Conservation (phyloP, 192 early-diverging fungal species). For the Thoreauomyces humboldtii region DNA sequence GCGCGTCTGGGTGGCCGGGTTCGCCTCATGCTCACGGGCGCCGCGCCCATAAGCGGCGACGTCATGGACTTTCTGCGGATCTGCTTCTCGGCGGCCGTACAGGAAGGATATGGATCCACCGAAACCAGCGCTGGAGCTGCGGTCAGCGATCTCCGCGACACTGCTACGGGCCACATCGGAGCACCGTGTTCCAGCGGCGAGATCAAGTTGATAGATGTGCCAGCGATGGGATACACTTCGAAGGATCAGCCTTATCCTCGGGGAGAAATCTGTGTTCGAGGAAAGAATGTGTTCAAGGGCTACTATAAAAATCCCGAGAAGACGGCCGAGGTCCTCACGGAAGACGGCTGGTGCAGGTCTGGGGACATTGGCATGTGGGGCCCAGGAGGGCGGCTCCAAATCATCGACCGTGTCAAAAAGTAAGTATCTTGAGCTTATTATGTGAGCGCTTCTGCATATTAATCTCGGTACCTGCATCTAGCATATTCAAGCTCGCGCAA, state of each 20-base stretch:
- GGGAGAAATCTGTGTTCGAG: conserved; percentile 81
- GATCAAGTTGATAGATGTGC: conserved; percentile 91
- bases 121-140: conserved; percentile 60
- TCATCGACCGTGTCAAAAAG: conserved; percentile 56
- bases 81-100: conserved; percentile 46
- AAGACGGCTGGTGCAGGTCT: conserved; percentile 49
- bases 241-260: conserved; percentile 87
- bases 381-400: conserved; percentile 41
- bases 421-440: no score
- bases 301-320: conserved; percentile 51
- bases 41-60: conserved; percentile 52
- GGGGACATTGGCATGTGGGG: conserved; percentile 54
- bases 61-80: conserved; percentile 50
- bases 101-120: conserved; percentile 72
- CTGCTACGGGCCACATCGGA: conserved; percentile 47
- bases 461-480: neutral
- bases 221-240: conserved; percentile 81
- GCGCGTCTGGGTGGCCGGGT: conserved; percentile 70
- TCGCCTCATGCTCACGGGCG: conserved; percentile 32
- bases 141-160: conserved; percentile 41
- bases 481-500: conserved; percentile 57
- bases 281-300: conserved; percentile 60
- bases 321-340: conserved; percentile 45
- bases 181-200: conserved; percentile 34
- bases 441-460: no score